Conservation (phyloP, 202 grass and related monocot species). For the Zoysia matrella region DNA sequence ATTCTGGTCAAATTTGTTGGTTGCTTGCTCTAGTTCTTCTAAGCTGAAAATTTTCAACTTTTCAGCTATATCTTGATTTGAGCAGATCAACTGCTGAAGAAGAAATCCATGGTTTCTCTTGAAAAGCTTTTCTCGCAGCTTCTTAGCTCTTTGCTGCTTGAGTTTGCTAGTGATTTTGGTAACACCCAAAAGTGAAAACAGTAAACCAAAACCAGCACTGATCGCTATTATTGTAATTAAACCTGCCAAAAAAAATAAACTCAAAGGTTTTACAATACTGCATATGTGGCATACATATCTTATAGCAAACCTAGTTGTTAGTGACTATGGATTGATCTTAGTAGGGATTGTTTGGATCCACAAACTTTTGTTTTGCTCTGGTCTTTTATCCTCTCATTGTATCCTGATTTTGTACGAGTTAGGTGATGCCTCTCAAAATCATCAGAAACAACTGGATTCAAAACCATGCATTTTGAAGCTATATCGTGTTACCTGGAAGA, state of each 20-base stretch:
- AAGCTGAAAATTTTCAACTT: conserved; percentile 53
- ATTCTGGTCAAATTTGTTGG: conserved; percentile 60
- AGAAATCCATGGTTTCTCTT: conserved; percentile 69
- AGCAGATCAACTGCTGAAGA: conserved; percentile 53
- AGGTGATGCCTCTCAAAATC: no score
- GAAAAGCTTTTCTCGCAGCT: conserved; percentile 37
- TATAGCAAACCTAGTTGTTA: neutral
- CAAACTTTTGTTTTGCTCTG: no score
- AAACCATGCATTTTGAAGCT: neutral
- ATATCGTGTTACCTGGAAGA: conserved; percentile 23
- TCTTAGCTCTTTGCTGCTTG: conserved; percentile 13
- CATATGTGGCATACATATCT: no score
- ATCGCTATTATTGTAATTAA: conserved; percentile 45
- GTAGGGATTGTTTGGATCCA: no score
- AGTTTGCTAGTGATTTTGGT: conserved; percentile 20
- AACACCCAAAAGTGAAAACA: conserved; percentile 42
- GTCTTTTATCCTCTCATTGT: no score
- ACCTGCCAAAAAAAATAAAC: conserved; percentile 15
- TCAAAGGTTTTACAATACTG: neutral
- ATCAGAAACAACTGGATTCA: neutral
- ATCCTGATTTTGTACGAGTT: no score
- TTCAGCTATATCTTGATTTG: conserved; percentile 53
- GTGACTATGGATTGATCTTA: no score
- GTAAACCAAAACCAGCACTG: conserved; percentile 39
- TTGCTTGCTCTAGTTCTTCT: conserved; percentile 67